Conservation (phyloP, 345 rosid species). For the Pugionium cornutum region DNA sequence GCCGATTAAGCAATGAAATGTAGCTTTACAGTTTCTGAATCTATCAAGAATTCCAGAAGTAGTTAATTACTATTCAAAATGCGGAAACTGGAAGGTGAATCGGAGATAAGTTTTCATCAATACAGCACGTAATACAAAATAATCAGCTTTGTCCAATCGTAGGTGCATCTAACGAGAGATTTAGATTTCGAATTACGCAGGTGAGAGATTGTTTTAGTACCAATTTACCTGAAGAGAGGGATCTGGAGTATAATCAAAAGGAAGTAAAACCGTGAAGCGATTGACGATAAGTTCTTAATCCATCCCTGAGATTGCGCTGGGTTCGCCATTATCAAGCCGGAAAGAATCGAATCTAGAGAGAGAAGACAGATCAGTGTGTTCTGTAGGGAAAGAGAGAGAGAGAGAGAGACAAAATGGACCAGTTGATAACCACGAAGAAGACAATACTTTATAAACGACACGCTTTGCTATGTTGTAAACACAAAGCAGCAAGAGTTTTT, state of each 20-base stretch:
- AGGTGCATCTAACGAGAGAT: neutral
- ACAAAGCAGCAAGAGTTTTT: neutral
- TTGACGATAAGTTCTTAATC: conserved; percentile 53
- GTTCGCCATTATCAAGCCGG: conserved; percentile 41
- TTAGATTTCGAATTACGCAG: conserved; percentile 16
- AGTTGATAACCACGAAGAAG: conserved; percentile 15
- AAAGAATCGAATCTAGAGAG: conserved; percentile 3
- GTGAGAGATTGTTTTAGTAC: neutral
- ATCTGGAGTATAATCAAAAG: conserved; percentile 78
- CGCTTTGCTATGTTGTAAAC: neutral
- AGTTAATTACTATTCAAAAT: neutral
- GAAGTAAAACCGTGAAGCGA: conserved; percentile 73
- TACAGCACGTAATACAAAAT: too few species aligned
- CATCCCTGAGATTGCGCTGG: conserved; percentile 54
- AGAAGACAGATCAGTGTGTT: conserved; percentile 15
- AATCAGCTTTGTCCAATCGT: too few species aligned
- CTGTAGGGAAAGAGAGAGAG: conserved; percentile 21
- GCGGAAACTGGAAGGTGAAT: conserved; percentile 14
- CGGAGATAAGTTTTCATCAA: too few species aligned
- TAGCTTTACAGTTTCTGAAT: conserved; percentile 9
- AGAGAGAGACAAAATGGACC: conserved; percentile 24
- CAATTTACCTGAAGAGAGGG: conserved; percentile 84
- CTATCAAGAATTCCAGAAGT: conserved; percentile 18
- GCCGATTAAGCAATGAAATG: conserved; percentile 1
- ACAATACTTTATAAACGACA: conserved; percentile 5